Evolutionary conservation across 208 protist species (phyloP), one percentile per base, ranked within the genome.

Genomic region (Zelonia costaricensis): DNA sequence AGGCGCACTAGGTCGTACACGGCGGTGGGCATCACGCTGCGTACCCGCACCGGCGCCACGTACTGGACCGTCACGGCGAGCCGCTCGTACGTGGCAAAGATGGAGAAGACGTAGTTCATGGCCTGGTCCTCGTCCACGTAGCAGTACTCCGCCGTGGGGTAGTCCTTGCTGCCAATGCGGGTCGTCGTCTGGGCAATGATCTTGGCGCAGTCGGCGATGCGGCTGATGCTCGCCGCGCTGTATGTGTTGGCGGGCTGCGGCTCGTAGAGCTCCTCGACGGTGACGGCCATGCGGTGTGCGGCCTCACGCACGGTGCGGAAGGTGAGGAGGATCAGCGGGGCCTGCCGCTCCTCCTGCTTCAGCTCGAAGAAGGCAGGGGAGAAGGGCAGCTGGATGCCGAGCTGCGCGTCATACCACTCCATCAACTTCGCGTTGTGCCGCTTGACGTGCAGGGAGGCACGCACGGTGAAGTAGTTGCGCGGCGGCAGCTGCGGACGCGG

Each of bases 11-110:
- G 54, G 58, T 92, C 89, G 69, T 89, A 81, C 28, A 92, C 84
- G 28, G 81, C 77, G 2, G 81, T 89, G 25, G 86, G 86, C 39
- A 92, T 49, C 5, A 88, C 74, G 30, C 58, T 76, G 54, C 77
- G 80, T 42, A 90, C 83, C 9, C 83, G 80, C 20, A 76, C 81
- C 30, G 68, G 65, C 6, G 89, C 80, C 20, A 76, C 64, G 57
- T 92, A 94, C 76, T 94, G 88, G 44, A 91, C 76, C 6, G 88
- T 91, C 39, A 94, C 59, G 4, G 85, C 88, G 5, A 94, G 67
- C 4, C 73, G 58, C 44, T 77, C 73, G 45, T 88, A 64, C 18
- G 80, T 83, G 28, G 89, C 44, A 56, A 94, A 94, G 12, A 89
- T 45, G 38, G 85, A 76, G 43, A 94, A 83, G n/a, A 78, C 84